A percentile compares a stretch with the other conserved stretches of the same genome.
Evolutionary conservation across 139 green algal genomes (phyloP).

Genomic region (Yamagishiella unicocca): DNA sequence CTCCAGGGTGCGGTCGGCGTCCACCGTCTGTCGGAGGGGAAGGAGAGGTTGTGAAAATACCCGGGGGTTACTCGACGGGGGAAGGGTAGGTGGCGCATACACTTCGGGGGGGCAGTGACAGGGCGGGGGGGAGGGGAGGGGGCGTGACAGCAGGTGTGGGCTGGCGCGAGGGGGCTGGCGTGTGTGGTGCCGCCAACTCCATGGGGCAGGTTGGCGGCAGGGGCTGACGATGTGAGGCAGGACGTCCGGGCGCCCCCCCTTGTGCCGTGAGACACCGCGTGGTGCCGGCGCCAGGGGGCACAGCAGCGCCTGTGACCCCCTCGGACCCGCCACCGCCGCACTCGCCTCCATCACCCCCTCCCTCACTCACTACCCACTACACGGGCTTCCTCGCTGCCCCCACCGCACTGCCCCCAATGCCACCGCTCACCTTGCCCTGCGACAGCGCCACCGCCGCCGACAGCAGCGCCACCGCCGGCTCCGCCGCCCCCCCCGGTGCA

Average conservation of each 20-base stretch:
- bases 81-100: too few species aligned
- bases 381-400: background rate
- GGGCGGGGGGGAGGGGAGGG: background rate
- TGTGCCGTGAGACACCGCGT: too few species aligned
- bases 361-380: background rate
- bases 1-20: constrained; percentile 74
- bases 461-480: constrained; percentile 65
- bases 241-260: too few species aligned
- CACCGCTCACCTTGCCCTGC: constrained; percentile 58
- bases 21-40: constrained; percentile 53
- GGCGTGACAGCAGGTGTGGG: too few species aligned
- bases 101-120: background rate
- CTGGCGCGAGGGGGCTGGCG: too few species aligned
- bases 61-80: too few species aligned
- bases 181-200: too few species aligned
- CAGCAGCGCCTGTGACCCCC: background rate
- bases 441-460: constrained; percentile 70
- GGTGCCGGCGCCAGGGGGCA: too few species aligned
- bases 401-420: background rate
- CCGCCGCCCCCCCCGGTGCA: background rate
- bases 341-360: background rate
- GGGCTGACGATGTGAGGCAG: too few species aligned
- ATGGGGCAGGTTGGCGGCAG: too few species aligned
- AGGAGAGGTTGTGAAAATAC: too few species aligned
- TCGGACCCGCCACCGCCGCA: background rate